Percentiles rank a stretch among this genome's conserved stretches.
These are phyloP conservation scores for Leishmania mexicana DNA, from an alignment of 208 protist species.

Conservation along the genomic window DNA sequence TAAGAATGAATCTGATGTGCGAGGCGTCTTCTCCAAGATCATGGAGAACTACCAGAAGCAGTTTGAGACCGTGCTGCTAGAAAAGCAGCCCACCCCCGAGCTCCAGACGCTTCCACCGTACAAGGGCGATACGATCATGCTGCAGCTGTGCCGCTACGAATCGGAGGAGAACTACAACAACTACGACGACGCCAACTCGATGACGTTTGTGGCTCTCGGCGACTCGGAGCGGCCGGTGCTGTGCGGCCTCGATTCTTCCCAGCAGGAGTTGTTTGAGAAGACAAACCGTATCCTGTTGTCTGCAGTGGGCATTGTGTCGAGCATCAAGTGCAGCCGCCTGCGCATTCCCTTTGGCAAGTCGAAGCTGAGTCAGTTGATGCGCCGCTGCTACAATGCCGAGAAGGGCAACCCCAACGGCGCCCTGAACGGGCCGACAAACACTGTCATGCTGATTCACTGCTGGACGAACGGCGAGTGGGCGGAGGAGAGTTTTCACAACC, in stretches of 20 bases:
- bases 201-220: slow-evolving; percentile 82
- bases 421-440: slow-evolving; percentile 77
- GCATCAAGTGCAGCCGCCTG: slow-evolving; percentile 90
- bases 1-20: slow-evolving; percentile 56
- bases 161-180: slow-evolving; percentile 59
- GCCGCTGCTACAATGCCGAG: slow-evolving; percentile 90
- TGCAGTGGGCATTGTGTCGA: slow-evolving; percentile 83
- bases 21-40: slow-evolving; percentile 60
- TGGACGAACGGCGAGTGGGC: slow-evolving; percentile 82
- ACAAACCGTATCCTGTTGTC: slow-evolving; percentile 76
- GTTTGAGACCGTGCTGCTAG: slow-evolving; percentile 76
- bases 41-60: slow-evolving; percentile 74
- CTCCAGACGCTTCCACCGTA: slow-evolving; percentile 87
- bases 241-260: slow-evolving; percentile 75
- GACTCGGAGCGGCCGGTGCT: slow-evolving; percentile 89
- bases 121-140: slow-evolving; percentile 80
- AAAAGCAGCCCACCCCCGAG: slow-evolving; percentile 80
- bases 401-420: slow-evolving; percentile 77
- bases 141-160: slow-evolving; percentile 86
- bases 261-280: slow-evolving; percentile 78
- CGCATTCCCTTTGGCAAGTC: slow-evolving; percentile 94
- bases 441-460: slow-evolving; percentile 82
- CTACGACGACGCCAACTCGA: slow-evolving; percentile 84
- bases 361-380: slow-evolving; percentile 89
- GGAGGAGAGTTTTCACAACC: slow-evolving; percentile 87